Conservation (phyloP, 225 moss, liverwort and hornwort genomes). For the Pleurozium schreberi region DNA sequence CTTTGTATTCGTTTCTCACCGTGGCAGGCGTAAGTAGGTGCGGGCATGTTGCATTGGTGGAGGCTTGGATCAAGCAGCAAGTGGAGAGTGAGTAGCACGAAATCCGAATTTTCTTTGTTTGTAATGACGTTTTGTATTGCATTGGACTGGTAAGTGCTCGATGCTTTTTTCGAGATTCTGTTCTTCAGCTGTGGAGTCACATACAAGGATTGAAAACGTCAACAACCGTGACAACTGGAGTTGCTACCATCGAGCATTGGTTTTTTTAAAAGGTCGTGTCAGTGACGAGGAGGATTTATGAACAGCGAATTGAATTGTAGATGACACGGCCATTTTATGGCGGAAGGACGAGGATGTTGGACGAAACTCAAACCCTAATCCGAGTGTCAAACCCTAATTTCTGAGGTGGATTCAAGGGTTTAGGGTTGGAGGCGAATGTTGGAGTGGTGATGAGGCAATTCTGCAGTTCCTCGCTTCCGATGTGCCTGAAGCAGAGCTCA, state of each 20-base stretch:
- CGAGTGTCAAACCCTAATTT: neutral
- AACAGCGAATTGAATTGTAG: conserved; percentile 1
- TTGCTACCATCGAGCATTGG: neutral
- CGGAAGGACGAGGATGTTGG: conserved; percentile 4
- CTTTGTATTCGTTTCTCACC: too few relatives aligned
- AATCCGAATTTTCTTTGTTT: too few relatives aligned
- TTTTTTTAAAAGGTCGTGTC: neutral
- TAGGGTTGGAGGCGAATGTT: neutral
- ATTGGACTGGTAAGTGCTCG: neutral
- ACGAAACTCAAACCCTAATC: neutral
- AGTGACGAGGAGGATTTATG: neutral
- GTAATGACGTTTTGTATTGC: neutral
- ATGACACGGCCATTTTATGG: conserved; percentile 30
- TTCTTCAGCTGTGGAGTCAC: neutral
- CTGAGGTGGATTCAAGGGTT: neutral
- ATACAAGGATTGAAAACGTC: neutral
- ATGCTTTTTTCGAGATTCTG: neutral
- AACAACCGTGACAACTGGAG: neutral
- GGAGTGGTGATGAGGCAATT: neutral
- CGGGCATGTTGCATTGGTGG: too few relatives aligned
- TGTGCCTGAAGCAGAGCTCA: too few relatives aligned
- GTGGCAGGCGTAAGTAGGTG: too few relatives aligned
- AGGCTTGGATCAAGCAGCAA: conserved; percentile 39
- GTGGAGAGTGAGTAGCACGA: conserved; percentile 16
- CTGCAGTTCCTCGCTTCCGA: neutral